Evolutionary conservation across 129 eudicot genomes (phyloP), one percentile per base, ranked within the genome.

Genomic region (Centella asiatica): DNA sequence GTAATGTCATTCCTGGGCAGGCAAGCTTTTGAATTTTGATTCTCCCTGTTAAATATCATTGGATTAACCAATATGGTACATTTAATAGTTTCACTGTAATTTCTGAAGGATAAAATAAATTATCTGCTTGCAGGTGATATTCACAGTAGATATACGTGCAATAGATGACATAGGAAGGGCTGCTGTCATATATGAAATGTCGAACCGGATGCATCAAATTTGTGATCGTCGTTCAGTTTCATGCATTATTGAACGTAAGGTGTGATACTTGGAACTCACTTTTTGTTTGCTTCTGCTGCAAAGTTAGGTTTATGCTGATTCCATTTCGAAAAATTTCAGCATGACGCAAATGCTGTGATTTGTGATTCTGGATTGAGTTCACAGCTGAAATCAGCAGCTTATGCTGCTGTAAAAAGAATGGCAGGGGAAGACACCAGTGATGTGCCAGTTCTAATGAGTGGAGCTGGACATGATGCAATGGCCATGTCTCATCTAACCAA

Each of bases 381-480:
- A 32, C 83, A 81, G 78, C 87, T 92, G 53, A 87, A 82, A 66
- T 77, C 90, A 8, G 96, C 99, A 14, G 88, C 86, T 15, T 81
- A 77, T 34, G 31, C 80, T 34, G 95, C 96, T 73, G 57, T 87
- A 60, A 87, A 73, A 66, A 80, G 76, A 25, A 62, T 87, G 81
- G 66, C 85, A 2, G 99, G 90, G 10, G 85, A 84, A 67, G 78
- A 79, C 53, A 56, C 65, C 34, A 77, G 76, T 52, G 90, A 92
- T 27, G 88, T 87, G 62, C 99, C 99, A 11, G 81, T 75, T 45
- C 76, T 92, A 45, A 92, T 92, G 96, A 92, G 99, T 74, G 99
- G 99, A 72, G 99, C 99, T 8, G 99, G 99, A 51, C 99, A 92
- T 54, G 99, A 92, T 68, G 95, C 99, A 6, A 92, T 92, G 99